A percentile compares a stretch with the other conserved stretches of the same genome.
These are phyloP conservation scores for Phaffia tasmanica DNA, from an alignment of 768 basidiomycete species.

Conservation along the genomic window DNA sequence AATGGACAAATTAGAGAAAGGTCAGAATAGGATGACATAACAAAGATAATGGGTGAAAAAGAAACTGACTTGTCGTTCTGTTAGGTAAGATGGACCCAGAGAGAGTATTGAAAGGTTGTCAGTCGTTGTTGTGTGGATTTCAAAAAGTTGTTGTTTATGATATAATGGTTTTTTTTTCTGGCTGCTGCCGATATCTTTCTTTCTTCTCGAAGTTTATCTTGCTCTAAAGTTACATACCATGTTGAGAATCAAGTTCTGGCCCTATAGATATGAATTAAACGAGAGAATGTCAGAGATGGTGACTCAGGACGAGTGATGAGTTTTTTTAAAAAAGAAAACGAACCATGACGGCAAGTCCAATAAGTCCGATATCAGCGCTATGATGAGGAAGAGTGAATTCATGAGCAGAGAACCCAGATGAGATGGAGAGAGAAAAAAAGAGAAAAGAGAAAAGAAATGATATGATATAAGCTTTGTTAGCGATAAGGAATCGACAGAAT, in stretches of 20 bases:
- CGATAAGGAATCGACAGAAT: background rate
- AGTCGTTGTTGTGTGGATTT: background rate
- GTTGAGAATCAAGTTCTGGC: constrained; percentile 93
- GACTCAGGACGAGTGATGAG: too few relatives aligned
- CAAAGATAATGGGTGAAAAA: background rate
- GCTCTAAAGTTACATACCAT: constrained; percentile 41
- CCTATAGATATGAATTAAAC: constrained; percentile 43
- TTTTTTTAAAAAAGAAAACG: constrained; percentile 32
- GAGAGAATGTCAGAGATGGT: background rate
- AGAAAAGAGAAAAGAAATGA: background rate
- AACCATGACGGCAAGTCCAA: constrained; percentile 98
- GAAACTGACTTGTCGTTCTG: constrained; percentile 68
- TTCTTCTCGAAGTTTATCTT: background rate
- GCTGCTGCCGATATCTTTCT: background rate
- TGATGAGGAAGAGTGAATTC: constrained; percentile 6
- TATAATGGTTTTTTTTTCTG: background rate
- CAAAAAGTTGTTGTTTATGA: background rate
- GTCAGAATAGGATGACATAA: background rate
- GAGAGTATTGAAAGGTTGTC: background rate
- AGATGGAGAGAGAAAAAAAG: background rate
- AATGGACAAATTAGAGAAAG: background rate
- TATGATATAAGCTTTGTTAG: background rate
- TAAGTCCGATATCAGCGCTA: constrained; percentile 95
- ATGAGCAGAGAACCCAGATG: background rate
- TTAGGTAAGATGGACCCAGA: background rate